phyloP scores from a whole-genome alignment of 192 early-diverging fungal genomes.

The Coemansia furcata region DNA sequence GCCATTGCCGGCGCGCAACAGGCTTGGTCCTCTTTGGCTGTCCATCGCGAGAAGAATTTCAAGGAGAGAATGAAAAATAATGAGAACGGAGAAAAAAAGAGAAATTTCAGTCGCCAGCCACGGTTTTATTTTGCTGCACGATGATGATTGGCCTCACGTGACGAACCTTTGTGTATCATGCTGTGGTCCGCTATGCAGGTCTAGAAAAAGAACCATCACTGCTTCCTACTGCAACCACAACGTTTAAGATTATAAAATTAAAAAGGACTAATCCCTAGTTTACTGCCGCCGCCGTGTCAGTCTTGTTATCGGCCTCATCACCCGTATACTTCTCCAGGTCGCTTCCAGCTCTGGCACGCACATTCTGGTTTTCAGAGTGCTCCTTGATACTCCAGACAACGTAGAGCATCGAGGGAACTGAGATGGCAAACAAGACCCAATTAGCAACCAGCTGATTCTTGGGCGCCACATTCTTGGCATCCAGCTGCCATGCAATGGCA shows the following conservation, averaged over 20 bases:
- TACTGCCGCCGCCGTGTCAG: neutral
- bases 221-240: neutral
- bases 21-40: neutral
- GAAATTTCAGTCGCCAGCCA: neutral
- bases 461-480: slow-evolving; percentile 52
- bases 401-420: slow-evolving; percentile 51
- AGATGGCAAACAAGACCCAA: slow-evolving; percentile 56
- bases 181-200: neutral
- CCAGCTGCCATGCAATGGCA: slow-evolving; percentile 71
- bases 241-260: neutral
- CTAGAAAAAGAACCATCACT: neutral
- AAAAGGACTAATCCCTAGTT: neutral
- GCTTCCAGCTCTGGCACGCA: slow-evolving; percentile 3
- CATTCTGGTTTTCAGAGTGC: slow-evolving; percentile 23
- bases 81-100: neutral
- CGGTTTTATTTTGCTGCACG: slow-evolving; percentile 1
- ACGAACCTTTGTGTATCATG: neutral
- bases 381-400: slow-evolving; percentile 58
- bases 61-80: neutral
- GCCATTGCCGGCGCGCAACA: neutral
- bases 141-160: neutral
- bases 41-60: slow-evolving; percentile 1
- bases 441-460: slow-evolving; percentile 58
- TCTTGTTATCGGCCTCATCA: neutral
- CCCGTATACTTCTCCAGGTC: neutral